A percentile compares a stretch with the other conserved stretches of the same genome.
Conservation (phyloP, 2,329 filamentous ascomycete species). For the Hawksworthiomyces lignivorus region DNA sequence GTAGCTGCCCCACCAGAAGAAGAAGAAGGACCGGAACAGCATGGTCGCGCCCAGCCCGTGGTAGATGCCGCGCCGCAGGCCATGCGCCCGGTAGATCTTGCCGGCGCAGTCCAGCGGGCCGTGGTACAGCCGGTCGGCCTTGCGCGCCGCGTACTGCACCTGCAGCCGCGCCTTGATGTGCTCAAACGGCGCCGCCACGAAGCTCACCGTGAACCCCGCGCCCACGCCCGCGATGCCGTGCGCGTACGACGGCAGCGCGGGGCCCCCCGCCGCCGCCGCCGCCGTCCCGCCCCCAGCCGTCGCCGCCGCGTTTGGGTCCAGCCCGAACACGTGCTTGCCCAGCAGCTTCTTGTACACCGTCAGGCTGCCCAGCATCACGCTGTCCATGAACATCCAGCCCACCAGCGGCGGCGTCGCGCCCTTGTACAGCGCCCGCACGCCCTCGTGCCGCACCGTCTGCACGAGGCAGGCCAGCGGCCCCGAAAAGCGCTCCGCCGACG, state of each 20-base stretch:
- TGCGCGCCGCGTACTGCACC: slow-evolving; percentile 80
- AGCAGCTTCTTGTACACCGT: slow-evolving; percentile 83
- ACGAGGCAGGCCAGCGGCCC: slow-evolving; percentile 80
- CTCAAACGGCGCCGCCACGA: slow-evolving; percentile 89
- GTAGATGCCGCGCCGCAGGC: slow-evolving; percentile 67
- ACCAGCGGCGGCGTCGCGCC: slow-evolving; percentile 85
- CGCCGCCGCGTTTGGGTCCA: slow-evolving; percentile 34
- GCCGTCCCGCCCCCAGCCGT: slow-evolving; percentile 14
- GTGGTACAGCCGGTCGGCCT: slow-evolving; percentile 69
- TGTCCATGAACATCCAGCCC: slow-evolving; percentile 99
- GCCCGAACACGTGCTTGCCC: slow-evolving; percentile 65
- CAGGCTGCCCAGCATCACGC: slow-evolving; percentile 80
- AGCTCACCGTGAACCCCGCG: slow-evolving; percentile 82
- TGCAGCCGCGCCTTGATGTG: slow-evolving; percentile 92
- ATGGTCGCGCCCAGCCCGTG: slow-evolving; percentile 80
- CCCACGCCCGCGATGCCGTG: slow-evolving; percentile 83
- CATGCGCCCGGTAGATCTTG: slow-evolving; percentile 66
- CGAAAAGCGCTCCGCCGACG: slow-evolving; percentile 65
- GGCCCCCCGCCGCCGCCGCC: slow-evolving; percentile 27
- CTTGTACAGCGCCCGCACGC: slow-evolving; percentile 82
- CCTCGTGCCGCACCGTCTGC: slow-evolving; percentile 80
- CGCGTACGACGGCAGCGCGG: slow-evolving; percentile 63
- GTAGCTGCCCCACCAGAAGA: slow-evolving; percentile 98
- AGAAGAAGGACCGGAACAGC: slow-evolving; percentile 88
- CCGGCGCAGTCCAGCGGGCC: slow-evolving; percentile 78